Evolutionary conservation across 1,139 yeast species (phyloP), one percentile per base, ranked within the genome.

Genomic region (Tardiomyces depauwii): DNA sequence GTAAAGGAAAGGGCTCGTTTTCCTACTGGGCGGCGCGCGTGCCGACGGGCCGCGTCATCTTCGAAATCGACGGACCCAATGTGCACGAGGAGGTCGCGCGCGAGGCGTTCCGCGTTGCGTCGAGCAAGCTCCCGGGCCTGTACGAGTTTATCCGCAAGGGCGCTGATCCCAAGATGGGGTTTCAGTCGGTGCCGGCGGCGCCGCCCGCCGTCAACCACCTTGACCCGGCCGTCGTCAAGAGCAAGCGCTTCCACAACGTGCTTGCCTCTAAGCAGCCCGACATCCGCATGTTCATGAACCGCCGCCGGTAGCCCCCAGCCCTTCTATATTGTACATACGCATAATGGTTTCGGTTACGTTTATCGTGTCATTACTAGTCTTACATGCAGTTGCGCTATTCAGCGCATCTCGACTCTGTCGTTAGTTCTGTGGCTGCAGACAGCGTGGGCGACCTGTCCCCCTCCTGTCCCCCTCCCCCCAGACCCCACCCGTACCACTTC

Each of bases 1-100:
- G 99, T 72, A 91, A 93, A 67, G 99, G 99, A 71, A 91, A 91
- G 67, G 99, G 99, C 66, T 82, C 93, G 0, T 89, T 91, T 62
- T 95, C 88, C 58, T 94, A 87, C 70, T 93, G 97, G 97, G 95
- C 95, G 53, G 85, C 82, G 41, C 78, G 99, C 59, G 91, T 91
- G 18, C 95, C 98, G 42, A 88, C 96, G 0, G 99, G 99, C 2
- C 88, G 88, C 61, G 80, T 91, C 43, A 71, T 88, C 33, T 88
- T 89, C 62, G 99, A 91, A 67, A 80, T 89, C 60, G 83, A 82
- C n/a, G 82, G 80, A 41, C 73, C 70, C 40, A 70, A 77, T 53
- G 74, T 91, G 55, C 97, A 93, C 65, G 95, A 87, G 61, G 80
- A 78, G 56, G 85, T 87, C 30, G 97, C 96, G 21, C 77, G 86